A percentile compares a stretch with the other conserved stretches of the same genome.
Conservation (phyloP, 1,284 basidiomycete genomes). For the Wallemia mellicola region DNA sequence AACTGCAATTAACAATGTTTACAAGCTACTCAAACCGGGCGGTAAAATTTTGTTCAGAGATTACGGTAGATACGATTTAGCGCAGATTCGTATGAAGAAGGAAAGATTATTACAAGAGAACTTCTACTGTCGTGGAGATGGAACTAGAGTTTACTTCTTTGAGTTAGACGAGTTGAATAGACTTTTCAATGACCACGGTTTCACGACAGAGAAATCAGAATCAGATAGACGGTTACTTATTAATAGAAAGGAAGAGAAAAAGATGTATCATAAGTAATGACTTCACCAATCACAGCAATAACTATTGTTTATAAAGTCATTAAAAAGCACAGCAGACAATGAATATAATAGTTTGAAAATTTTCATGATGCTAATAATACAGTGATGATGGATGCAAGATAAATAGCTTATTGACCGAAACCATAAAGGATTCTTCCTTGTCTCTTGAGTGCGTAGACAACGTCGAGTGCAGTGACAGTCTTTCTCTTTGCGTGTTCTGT, state of each 20-base stretch:
- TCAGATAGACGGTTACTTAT: slow-evolving; percentile 67
- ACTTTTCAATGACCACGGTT: slow-evolving; percentile 21
- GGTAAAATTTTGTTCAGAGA: slow-evolving; percentile 24
- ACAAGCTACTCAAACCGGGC: slow-evolving; percentile 57
- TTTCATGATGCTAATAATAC: no score
- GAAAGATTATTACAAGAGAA: slow-evolving; percentile 68
- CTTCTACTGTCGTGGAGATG: slow-evolving; percentile 82
- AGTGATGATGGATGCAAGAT: slow-evolving; percentile 1
- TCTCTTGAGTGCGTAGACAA: slow-evolving; percentile 72
- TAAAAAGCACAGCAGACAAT: background rate
- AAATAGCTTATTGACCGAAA: slow-evolving; percentile 28
- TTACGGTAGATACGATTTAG: slow-evolving; percentile 78
- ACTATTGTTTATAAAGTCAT: background rate
- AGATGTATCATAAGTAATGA: no score
- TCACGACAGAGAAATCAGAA: slow-evolving; percentile 42
- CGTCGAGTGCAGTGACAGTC: slow-evolving; percentile 18
- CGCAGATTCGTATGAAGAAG: slow-evolving; percentile 73
- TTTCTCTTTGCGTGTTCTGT: slow-evolving; percentile 1
- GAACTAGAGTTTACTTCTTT: slow-evolving; percentile 88
- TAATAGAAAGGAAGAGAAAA: slow-evolving; percentile 65
- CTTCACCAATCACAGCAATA: no score
- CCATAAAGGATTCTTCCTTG: slow-evolving; percentile 67
- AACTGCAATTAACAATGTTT: slow-evolving; percentile 53
- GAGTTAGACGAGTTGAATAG: slow-evolving; percentile 28
- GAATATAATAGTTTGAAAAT: no score